phyloP scores from a whole-genome alignment of 768 basidiomycete genomes.

The Gloeostereum incarnatum region DNA sequence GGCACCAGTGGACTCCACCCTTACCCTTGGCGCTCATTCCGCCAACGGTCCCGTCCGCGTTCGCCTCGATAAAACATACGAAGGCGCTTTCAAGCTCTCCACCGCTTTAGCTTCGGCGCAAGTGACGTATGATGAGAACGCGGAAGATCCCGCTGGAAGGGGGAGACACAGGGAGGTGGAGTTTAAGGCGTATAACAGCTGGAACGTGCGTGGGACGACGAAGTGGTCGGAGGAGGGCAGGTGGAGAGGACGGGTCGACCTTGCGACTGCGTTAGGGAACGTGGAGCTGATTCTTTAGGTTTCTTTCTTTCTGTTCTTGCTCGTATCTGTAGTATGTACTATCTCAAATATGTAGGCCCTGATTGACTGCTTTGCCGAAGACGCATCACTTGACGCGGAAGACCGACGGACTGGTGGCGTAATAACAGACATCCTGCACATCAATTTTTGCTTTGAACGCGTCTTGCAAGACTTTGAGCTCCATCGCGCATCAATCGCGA shows the following conservation, averaged over 20 bases:
- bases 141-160: conserved; percentile 3
- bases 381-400: not conserved
- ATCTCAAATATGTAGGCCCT: not conserved
- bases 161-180: conserved; percentile 3
- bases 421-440: not conserved
- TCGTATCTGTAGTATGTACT: not conserved
- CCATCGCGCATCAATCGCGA: no score
- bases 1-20: conserved; percentile 17
- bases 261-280: not conserved
- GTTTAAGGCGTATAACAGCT: not conserved
- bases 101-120: not conserved
- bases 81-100: conserved; percentile 17
- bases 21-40: conserved; percentile 13
- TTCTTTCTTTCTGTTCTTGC: not conserved
- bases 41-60: conserved; percentile 16
- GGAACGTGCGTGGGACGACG: not conserved
- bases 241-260: not conserved
- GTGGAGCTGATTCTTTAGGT: conserved; percentile 1
- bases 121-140: not conserved
- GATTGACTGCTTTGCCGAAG: not conserved
- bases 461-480: no score
- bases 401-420: not conserved
- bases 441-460: not conserved
- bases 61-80: conserved; percentile 17
- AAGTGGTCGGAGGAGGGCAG: conserved; percentile 1